phyloP scores from a whole-genome alignment of 2,329 filamentous ascomycete species.

The Chrysoporthe cubensis region DNA sequence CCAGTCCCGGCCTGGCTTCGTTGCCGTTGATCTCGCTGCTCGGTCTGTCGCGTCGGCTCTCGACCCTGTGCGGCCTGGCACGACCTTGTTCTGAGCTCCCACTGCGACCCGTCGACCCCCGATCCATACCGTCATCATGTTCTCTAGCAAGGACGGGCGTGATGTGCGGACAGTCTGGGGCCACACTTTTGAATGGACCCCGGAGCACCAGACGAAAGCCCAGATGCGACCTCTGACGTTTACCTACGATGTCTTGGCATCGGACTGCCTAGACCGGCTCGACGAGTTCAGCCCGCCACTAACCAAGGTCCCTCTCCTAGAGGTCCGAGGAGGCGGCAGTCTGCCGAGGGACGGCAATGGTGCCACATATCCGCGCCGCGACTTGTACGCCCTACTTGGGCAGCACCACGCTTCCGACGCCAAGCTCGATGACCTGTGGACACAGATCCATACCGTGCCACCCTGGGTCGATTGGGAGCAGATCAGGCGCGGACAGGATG shows the following conservation, averaged over 20 bases:
- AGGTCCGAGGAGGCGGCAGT: background rate
- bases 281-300: conserved; percentile 61
- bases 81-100: background rate
- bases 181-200: conserved; percentile 71
- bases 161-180: conserved; percentile 54
- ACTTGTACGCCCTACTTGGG: conserved; percentile 66
- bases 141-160: conserved; percentile 24
- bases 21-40: background rate
- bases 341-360: conserved; percentile 32
- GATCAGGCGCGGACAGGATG: conserved; percentile 72
- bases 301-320: conserved; percentile 4
- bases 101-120: background rate
- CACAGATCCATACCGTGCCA: conserved; percentile 67
- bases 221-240: conserved; percentile 64
- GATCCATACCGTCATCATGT: conserved; percentile 4
- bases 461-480: conserved; percentile 80
- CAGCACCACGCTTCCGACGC: conserved; percentile 61
- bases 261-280: conserved; percentile 66
- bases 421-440: conserved; percentile 63
- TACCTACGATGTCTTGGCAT: conserved; percentile 70
- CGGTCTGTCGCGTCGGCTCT: background rate
- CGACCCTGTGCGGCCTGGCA: background rate
- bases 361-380: conserved; percentile 45
- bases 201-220: conserved; percentile 63
- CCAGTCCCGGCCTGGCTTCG: background rate